phyloP scores from a whole-genome alignment of 306 rosid species.

The Aeschynomene evenia region DNA sequence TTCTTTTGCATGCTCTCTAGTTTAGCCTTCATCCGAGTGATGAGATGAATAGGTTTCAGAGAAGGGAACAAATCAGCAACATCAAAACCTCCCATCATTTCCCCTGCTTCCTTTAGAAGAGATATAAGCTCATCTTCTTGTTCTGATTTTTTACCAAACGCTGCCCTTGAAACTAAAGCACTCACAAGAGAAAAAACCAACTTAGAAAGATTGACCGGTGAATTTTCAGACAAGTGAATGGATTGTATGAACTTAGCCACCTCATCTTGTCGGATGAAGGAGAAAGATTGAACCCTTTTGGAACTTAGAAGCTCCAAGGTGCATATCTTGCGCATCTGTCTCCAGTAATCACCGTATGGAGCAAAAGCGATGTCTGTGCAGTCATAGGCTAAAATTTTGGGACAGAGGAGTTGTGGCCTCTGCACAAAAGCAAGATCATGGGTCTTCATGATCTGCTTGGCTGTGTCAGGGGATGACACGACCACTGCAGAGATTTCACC shows the following conservation, averaged over 20 bases:
- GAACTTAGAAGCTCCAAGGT: conserved; percentile 40
- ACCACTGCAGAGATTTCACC: conserved; percentile 42
- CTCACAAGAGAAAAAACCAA: background rate
- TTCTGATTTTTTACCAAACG: conserved; percentile 28
- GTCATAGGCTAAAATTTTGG: conserved; percentile 23
- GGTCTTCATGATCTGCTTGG: conserved; percentile 44
- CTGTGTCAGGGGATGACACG: conserved; percentile 49
- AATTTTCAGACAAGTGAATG: conserved; percentile 19
- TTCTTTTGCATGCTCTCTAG: conserved; percentile 13
- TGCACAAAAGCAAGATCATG: conserved; percentile 41
- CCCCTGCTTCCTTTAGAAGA: background rate
- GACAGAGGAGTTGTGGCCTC: conserved; percentile 31
- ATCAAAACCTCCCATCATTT: conserved; percentile 25
- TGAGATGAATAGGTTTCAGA: conserved; percentile 2
- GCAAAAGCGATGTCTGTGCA: conserved; percentile 33
- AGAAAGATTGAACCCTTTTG: conserved; percentile 42
- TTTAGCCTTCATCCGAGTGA: conserved; percentile 28
- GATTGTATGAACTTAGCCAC: conserved; percentile 30
- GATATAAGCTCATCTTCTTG: conserved; percentile 20
- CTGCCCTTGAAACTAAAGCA: conserved; percentile 17
- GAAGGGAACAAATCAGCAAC: conserved; percentile 43
- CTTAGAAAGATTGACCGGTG: conserved; percentile 32
- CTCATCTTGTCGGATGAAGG: conserved; percentile 52
- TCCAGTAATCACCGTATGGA: conserved; percentile 52
- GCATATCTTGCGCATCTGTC: conserved; percentile 52